Percentiles rank a stretch among this genome's conserved stretches.
These are phyloP conservation scores for Blastobotrys muscicola DNA, from an alignment of 805 yeast species.

Conservation along the genomic window DNA sequence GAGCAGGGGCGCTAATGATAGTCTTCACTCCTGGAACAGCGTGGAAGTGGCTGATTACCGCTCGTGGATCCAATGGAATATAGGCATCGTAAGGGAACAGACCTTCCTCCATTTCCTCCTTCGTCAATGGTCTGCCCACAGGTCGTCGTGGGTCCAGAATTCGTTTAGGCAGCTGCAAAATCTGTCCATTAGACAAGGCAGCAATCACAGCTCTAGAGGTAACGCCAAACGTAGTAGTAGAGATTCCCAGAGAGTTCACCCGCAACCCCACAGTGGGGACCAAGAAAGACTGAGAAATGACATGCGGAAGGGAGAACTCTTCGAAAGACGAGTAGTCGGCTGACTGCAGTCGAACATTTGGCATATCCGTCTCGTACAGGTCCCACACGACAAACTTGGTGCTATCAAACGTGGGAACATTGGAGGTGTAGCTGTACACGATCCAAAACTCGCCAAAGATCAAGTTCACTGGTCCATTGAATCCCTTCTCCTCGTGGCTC, in stretches of 20 bases:
- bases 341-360: conserved; percentile 35
- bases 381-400: conserved; percentile 64
- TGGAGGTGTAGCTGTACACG: conserved; percentile 52
- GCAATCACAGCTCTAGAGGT: conserved; percentile 57
- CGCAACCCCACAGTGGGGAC: conserved; percentile 36
- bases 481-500: conserved; percentile 33
- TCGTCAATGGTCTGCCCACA: conserved; percentile 41
- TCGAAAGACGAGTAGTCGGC: conserved; percentile 30
- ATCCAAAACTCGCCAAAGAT: conserved; percentile 80
- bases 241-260: conserved; percentile 42
- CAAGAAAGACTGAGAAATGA: conserved; percentile 47
- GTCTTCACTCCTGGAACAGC: conserved; percentile 27
- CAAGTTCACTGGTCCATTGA: conserved; percentile 31
- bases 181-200: conserved; percentile 49
- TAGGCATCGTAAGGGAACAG: conserved; percentile 61
- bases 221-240: conserved; percentile 57
- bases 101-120: conserved; percentile 48
- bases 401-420: conserved; percentile 37
- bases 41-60: conserved; percentile 44
- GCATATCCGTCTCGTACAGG: conserved; percentile 56
- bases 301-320: conserved; percentile 35
- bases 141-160: conserved; percentile 63
- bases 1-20: conserved; percentile 48
- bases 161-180: conserved; percentile 61
- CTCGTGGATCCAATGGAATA: conserved; percentile 39